Base-by-base conservation (phyloP, 2,329 filamentous ascomycete species). In the Cercospora sp. region DNA sequence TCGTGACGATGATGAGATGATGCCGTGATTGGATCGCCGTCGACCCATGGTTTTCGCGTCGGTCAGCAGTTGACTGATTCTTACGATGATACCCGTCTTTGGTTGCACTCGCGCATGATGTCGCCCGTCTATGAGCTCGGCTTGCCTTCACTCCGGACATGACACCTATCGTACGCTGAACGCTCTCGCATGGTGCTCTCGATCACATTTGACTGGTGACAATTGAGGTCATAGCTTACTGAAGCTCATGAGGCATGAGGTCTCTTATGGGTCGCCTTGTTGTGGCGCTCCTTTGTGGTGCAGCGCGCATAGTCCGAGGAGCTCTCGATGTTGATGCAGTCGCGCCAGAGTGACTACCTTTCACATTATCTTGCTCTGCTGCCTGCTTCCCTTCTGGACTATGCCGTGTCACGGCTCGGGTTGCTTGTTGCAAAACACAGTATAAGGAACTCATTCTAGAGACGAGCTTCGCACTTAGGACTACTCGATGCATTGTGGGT, bases 1-100 rank as follows among this genome's bases (percentile, higher is more conserved):
- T 72, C 65, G 69, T 71, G 70, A 72, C 62, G 67, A 66, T 69
- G 70, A 72, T 71, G 68, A 70, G 66, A 64, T 68, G 69, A 72
- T 66, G 53, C 51, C 62, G 62, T 64, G 62, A 64, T 64, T 45
- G 62, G 62, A 58, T 48, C 33, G 51, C 53, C 51, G 62, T 59
- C 62, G 28, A 64, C 51, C 51, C 53, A 59, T 58, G 51, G 33
- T 57, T 64, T 57, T 20, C 48, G 26, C 51, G 48, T 33, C 62
- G 9, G 51, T 59, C 62, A 45, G 51, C 62, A 64, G 62, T 64
- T 64, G 62, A 64, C 62, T 64, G 62, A 64, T 64, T 65, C 30
- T 48, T 67, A 55, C 66, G 66, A 68, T 69, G 65, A 67, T 69
- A 62, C 66, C 68, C 65, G 63, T 63, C 61, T 66, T 66, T 66